phyloP scores from a whole-genome alignment of 176 grass and related monocot species.

The Oryza australiensis region DNA sequence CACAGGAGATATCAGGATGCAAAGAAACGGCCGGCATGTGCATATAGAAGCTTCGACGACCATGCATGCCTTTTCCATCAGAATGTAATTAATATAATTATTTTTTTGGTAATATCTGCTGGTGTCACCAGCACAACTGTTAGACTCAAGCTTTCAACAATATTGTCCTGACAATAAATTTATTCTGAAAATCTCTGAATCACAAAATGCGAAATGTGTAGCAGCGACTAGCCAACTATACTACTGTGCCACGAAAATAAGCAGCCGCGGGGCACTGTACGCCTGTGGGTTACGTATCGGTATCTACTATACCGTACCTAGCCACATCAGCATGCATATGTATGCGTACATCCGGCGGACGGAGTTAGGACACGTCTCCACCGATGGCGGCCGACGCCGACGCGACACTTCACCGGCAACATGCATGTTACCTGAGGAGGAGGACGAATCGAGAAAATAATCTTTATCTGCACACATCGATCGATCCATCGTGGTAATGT shows the following conservation, averaged over 20 bases:
- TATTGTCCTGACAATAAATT: too few relatives aligned
- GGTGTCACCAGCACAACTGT: neutral
- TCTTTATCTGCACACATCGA: neutral
- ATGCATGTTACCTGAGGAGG: too few relatives aligned
- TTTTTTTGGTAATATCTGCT: too few relatives aligned
- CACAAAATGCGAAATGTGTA: neutral
- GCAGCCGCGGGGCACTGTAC: neutral
- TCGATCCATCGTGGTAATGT: neutral
- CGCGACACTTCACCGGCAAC: neutral
- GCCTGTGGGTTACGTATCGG: neutral
- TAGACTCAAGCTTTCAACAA: neutral
- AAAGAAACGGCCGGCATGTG: neutral
- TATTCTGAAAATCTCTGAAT: neutral
- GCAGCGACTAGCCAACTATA: neutral
- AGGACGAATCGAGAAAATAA: neutral
- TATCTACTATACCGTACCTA: neutral
- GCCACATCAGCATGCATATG: too few relatives aligned
- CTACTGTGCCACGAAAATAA: neutral
- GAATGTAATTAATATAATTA: too few relatives aligned
- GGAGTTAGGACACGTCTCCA: neutral
- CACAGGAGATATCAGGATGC: neutral
- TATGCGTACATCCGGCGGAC: neutral
- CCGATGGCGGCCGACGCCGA: neutral
- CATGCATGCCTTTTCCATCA: neutral
- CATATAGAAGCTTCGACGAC: too few relatives aligned